Base-by-base conservation (phyloP, 345 rosid genomes). In the Brassica incana region DNA sequence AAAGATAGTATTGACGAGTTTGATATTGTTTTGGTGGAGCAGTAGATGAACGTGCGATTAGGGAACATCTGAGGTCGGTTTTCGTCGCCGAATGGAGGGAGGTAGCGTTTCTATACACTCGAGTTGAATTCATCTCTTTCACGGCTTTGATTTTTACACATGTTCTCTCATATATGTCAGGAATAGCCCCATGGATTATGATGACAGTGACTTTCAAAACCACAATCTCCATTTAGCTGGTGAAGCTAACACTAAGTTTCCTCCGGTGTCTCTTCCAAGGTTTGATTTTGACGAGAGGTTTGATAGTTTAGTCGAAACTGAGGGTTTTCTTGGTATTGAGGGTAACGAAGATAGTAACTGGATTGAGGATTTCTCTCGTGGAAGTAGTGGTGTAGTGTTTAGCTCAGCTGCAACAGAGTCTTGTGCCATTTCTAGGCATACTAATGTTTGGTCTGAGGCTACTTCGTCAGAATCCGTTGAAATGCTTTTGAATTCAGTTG, bases 381-480 rank as follows among this genome's bases (percentile, higher is more conserved):
- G 83, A 58, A 85, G 83, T 76, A 85, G 90, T 79, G 92, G 85
- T 65, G 86, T 90, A 77, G 93, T 84, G 71, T 96, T 96, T 83
- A 88, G 87, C 78, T 87, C 97, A 32, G 85, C 81, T 90, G 94
- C 95, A 5, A 88, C 90, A 5, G 95, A 87, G 80, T 83, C 98
- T 60, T 96, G 98, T 80, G 84, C 93, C 18, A 87, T 96, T 85
- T 77, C 89, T 4, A 85, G 98, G 88, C 87, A 82, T 79, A 90
- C 78, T 84, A 90, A 96, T 96, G 99, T 96, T 80, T 93, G 99
- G 99, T 96, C 97, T 73, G 97, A 92, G 91, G 95, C 92, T 36
- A 83, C 97, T 76, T 92, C 97, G 67, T 87, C 88, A 20, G 95
- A 92, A 74, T 92, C 97, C 80, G 93, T 90, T 86, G 97, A 90